Conservation (phyloP, 164 flowering plant genomes). For the Chimonanthus salicifolius region DNA sequence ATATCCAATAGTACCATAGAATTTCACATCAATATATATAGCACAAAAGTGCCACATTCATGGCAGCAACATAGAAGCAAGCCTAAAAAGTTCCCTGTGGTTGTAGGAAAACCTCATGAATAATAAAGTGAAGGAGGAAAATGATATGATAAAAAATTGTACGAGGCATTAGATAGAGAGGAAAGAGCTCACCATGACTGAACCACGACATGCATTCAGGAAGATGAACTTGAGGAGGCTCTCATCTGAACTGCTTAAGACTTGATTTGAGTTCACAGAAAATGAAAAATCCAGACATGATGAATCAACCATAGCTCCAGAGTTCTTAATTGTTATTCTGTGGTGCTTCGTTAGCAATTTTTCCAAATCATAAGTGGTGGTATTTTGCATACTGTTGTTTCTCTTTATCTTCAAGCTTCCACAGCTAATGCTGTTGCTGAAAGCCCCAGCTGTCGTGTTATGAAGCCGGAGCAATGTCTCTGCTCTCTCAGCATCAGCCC, state of each 20-base stretch:
- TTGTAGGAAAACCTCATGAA: neutral
- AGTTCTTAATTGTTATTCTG: slow-evolving; percentile 45
- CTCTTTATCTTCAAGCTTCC: slow-evolving; percentile 16
- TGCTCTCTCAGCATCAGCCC: slow-evolving; percentile 72
- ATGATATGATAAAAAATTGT: neutral
- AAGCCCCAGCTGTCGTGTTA: slow-evolving; percentile 23
- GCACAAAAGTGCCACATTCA: neutral
- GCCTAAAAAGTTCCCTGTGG: neutral
- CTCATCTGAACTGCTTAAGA: slow-evolving; percentile 42
- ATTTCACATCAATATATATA: no score
- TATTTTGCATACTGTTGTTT: slow-evolving; percentile 9
- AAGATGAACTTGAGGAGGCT: slow-evolving; percentile 43
- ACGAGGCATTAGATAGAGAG: neutral
- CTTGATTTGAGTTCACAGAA: slow-evolving; percentile 34
- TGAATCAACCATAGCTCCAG: slow-evolving; percentile 45
- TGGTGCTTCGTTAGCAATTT: slow-evolving; percentile 50
- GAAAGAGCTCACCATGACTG: slow-evolving; percentile 48
- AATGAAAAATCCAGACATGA: slow-evolving; percentile 38
- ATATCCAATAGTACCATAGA: neutral
- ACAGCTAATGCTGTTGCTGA: slow-evolving; percentile 18
- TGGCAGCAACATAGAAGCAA: neutral
- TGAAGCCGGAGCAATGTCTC: slow-evolving; percentile 44
- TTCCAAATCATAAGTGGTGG: slow-evolving; percentile 23
- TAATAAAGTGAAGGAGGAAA: neutral
- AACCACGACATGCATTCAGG: slow-evolving; percentile 43